Evolutionary conservation across 306 rosid species (phyloP).

Genomic region (Ochetophila trinervis): DNA sequence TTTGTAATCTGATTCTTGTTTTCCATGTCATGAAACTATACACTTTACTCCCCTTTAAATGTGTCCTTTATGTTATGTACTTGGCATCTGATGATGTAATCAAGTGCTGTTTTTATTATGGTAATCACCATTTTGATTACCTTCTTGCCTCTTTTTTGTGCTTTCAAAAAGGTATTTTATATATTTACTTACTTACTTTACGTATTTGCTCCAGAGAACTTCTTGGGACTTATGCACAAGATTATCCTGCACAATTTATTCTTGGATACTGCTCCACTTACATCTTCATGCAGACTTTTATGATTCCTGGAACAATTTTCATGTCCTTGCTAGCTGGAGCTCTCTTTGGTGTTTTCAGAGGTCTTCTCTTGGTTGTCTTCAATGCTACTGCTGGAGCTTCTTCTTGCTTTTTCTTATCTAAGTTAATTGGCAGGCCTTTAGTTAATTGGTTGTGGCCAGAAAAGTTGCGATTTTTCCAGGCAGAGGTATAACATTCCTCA

Average conservation of each 20-base stretch:
- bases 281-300: constrained; percentile 98
- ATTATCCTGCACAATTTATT: constrained; percentile 69
- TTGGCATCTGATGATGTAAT: neutral
- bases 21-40: neutral
- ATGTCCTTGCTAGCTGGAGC: constrained; percentile 99
- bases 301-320: constrained; percentile 97
- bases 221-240: constrained; percentile 58
- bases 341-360: constrained; percentile 76
- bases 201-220: constrained; percentile 48
- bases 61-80: neutral
- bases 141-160: neutral
- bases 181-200: neutral
- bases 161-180: neutral
- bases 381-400: constrained; percentile 96
- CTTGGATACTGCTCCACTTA: constrained; percentile 91
- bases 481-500: constrained; percentile 54
- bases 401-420: constrained; percentile 81
- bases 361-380: constrained; percentile 74
- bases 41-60: neutral
- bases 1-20: neutral
- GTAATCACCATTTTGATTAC: neutral
- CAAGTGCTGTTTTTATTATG: neutral
- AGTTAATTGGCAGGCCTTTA: constrained; percentile 86
- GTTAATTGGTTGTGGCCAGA: constrained; percentile 96
- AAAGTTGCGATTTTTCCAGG: constrained; percentile 78